Conservation (phyloP, 2,329 filamentous ascomycete species). For the Lachnellula cervina region DNA sequence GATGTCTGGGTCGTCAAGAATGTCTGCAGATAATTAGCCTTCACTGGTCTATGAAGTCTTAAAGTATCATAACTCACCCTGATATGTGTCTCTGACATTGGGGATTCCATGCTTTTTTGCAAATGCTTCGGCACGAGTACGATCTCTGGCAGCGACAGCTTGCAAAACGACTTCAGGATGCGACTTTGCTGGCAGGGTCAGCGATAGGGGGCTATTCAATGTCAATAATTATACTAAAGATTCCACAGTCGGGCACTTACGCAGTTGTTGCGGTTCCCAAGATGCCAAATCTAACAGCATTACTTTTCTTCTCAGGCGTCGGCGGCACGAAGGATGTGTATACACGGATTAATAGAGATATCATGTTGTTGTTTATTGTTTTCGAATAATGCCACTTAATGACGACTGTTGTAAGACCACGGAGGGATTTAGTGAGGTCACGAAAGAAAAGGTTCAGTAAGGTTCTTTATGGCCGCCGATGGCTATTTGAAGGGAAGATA, state of each 20-base stretch:
- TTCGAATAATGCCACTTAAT: too few species aligned
- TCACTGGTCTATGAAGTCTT: not conserved
- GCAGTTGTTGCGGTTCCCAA: conserved; percentile 11
- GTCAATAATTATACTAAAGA: not conserved
- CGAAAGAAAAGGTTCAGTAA: too few species aligned
- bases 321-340: conserved; percentile 4
- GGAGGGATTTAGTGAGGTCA: too few species aligned
- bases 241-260: conserved; percentile 3
- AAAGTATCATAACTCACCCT: conserved; percentile 34
- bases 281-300: conserved; percentile 12
- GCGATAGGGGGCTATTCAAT: conserved; percentile 32
- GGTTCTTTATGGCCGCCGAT: too few species aligned
- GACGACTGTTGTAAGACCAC: too few species aligned
- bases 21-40: conserved; percentile 17
- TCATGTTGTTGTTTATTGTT: conserved; percentile 4
- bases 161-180: conserved; percentile 49
- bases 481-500: too few species aligned
- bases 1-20: conserved; percentile 37
- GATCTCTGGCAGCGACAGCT: conserved; percentile 47
- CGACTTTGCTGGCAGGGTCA: conserved; percentile 44
- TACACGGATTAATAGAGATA: conserved; percentile 3
- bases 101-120: conserved; percentile 48
- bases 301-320: conserved; percentile 1
- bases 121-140: conserved; percentile 40
- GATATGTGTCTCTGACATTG: conserved; percentile 43